These are phyloP conservation scores for Rhodotorula glutinis DNA, from an alignment of 1,284 basidiomycete genomes.

Conservation along the genomic window DNA sequence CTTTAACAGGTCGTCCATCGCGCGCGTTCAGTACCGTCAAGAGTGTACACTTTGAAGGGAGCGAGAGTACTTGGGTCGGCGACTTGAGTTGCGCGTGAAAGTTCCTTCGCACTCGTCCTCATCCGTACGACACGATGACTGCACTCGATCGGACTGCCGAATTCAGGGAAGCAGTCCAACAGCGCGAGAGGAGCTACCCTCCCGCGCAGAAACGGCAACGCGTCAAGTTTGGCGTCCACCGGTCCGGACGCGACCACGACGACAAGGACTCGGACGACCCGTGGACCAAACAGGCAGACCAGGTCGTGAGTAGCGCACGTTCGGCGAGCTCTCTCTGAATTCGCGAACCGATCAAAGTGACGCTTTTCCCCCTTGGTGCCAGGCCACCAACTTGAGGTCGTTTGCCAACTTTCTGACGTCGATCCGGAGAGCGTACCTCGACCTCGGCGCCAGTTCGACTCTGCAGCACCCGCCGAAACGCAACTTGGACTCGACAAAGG, in stretches of 20 bases:
- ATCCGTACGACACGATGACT: neutral
- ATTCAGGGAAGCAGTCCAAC: slow-evolving; percentile 28
- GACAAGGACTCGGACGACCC: slow-evolving; percentile 10
- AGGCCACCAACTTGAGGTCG: slow-evolving; percentile 53
- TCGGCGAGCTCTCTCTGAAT: neutral
- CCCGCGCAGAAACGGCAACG: slow-evolving; percentile 17
- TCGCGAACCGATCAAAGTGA: too few species aligned
- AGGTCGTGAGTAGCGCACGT: slow-evolving; percentile 27
- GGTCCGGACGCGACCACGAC: neutral
- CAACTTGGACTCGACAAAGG: slow-evolving; percentile 50
- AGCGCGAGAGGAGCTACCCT: slow-evolving; percentile 1
- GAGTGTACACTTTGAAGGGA: neutral
- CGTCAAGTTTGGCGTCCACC: slow-evolving; percentile 20
- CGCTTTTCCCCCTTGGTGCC: neutral
- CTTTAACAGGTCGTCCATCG: neutral
- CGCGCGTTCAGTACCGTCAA: neutral
- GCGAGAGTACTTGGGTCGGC: too few species aligned
- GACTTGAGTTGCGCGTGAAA: too few species aligned
- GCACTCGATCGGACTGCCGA: slow-evolving; percentile 29
- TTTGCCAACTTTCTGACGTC: slow-evolving; percentile 65
- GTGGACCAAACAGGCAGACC: slow-evolving; percentile 36
- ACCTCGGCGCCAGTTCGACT: slow-evolving; percentile 53
- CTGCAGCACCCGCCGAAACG: slow-evolving; percentile 36
- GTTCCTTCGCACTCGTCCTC: too few species aligned
- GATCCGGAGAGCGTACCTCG: slow-evolving; percentile 74